Evolutionary conservation across 208 protist genomes (phyloP), one percentile per base, ranked within the genome.

Genomic region (Leptomonas seymouri): DNA sequence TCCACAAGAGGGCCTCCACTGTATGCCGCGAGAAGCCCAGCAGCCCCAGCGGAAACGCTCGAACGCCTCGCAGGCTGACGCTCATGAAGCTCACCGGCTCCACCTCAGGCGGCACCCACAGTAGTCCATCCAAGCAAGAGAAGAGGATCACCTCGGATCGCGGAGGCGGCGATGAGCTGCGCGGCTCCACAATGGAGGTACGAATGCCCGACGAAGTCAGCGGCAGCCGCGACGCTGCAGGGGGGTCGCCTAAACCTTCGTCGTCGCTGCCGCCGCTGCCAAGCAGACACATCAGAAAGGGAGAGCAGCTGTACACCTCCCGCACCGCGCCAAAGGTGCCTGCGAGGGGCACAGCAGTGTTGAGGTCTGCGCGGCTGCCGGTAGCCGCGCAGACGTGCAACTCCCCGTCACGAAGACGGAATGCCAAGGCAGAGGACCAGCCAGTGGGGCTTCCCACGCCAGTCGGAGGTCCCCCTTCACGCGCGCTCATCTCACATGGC

Each of bases 1-100:
- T 60, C 67, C 67, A 72, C 57, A 72, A 56, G 28, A 72, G 67
- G 18, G 48, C 55, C 67, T 72, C 67, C 21, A 72, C 56, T 56
- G 64, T 64, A 48, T 72, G 67, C 18, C 23, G 55, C n/a, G 67
- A 72, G 30, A 72, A 42, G 31, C 67, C 67, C 18, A 72, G 48
- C 3, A 72, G 42, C 5, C 67, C 67, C 3, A 72, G 57, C 31
- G 67, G 56, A 27, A 72, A 72, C 12, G 49, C 45, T 0, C 34
- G 56, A 42, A 64, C 57, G 36, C 46, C 44, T 25, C 56, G 34
- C 56, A 72, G 23, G 23, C 51, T 58, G 27, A 53, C 55, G 56
- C 67, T 58, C 45, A 58, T 49, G 46, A 72, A 72, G 48, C 46
- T 49, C 11, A 49, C 36, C 3, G 67, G 56, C 44, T 64, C 67